A percentile compares a stretch with the other conserved stretches of the same genome.
phyloP scores from a whole-genome alignment of 768 basidiomycete species.

The Pleurotus sapidus region DNA sequence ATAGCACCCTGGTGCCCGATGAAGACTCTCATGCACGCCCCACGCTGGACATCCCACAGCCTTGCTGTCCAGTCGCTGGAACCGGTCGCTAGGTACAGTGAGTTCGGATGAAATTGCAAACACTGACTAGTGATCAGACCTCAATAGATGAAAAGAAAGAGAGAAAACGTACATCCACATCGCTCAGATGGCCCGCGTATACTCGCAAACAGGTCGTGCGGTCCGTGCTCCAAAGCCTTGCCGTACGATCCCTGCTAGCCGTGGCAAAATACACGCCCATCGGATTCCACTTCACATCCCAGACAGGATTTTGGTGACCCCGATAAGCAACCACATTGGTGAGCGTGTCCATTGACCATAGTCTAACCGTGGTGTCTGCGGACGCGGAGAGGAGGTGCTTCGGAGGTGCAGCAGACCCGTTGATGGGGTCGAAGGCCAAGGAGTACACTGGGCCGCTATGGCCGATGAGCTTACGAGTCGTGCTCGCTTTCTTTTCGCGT shows the following conservation, averaged over 20 bases:
- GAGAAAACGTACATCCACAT: slow-evolving; percentile 81
- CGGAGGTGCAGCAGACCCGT: slow-evolving; percentile 83
- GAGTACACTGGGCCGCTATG: slow-evolving; percentile 97
- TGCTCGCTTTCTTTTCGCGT: slow-evolving; percentile 76
- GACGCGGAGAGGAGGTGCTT: slow-evolving; percentile 89
- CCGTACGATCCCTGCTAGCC: slow-evolving; percentile 90
- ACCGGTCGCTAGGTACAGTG: slow-evolving; percentile 93
- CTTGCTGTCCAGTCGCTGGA: slow-evolving; percentile 96
- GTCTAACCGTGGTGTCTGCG: slow-evolving; percentile 83
- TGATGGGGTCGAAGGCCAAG: slow-evolving; percentile 87
- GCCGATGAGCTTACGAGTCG: slow-evolving; percentile 93
- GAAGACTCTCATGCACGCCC: slow-evolving; percentile 91
- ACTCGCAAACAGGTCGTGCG: slow-evolving; percentile 81
- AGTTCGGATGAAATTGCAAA: slow-evolving; percentile 96
- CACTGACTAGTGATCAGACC: slow-evolving; percentile 49
- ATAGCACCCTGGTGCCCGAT: slow-evolving; percentile 92
- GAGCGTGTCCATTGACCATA: slow-evolving; percentile 97
- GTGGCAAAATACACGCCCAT: slow-evolving; percentile 99
- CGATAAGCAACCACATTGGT: slow-evolving; percentile 91
- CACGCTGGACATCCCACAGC: slow-evolving; percentile 97
- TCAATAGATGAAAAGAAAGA: slow-evolving; percentile 2
- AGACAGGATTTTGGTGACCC: slow-evolving; percentile 95
- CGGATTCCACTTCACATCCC: slow-evolving; percentile 99
- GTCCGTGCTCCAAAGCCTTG: slow-evolving; percentile 95
- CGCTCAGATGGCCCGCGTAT: slow-evolving; percentile 94